Base-by-base conservation (phyloP, 768 basidiomycete species). In the Sistotremastrum suecicum region DNA sequence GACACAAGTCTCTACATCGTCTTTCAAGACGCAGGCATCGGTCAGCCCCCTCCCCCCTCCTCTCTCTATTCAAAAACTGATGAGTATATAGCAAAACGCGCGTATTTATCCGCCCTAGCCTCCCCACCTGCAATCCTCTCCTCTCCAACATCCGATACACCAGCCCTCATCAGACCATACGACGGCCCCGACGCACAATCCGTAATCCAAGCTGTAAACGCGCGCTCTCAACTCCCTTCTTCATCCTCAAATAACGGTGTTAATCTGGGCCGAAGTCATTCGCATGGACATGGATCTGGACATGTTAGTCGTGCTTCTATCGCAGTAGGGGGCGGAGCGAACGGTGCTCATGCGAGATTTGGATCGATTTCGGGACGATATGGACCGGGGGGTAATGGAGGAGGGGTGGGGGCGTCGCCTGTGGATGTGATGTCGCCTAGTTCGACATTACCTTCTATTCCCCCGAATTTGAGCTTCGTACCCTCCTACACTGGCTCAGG, bases 1-100 rank as follows among this genome's bases (percentile, higher is more conserved):
- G 95, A 99, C 64, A 90, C 88, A 35, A 92, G 86, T 58, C 83
- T 94, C 37, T 67, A 92, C 55, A 83, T 95, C 54, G 95, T 99
- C 46, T 99, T 99, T 60, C 75, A 76, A 51, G 95, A 98, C 65
- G 78, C 95, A 46, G 69, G 73, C 41, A 72, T 83, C 39, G 94
- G 95, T 97, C 58, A 70, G 92, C 73, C 42, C 38, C 48, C 44
- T 41, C 51, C 49, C 49, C n/a, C n/a, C n/a, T 20, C 20, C 2
- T 20, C 20, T 20, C 37, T 41, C 29, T 43, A 20, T 20, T 1
- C 20, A 2, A 20, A 20, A 20, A 34, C 42, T 40, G 12, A 36
- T 41, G n/a, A 42, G 46, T 33, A 5, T 52, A 32, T 66, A 92
- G 91, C 91, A 50, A 97, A 97, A 66, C 82, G 86, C 54, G 91